Percentiles rank a stretch among this genome's conserved stretches.
Evolutionary conservation across 768 basidiomycete species (phyloP).

Genomic region (Hortiboletus flavorubellus): DNA sequence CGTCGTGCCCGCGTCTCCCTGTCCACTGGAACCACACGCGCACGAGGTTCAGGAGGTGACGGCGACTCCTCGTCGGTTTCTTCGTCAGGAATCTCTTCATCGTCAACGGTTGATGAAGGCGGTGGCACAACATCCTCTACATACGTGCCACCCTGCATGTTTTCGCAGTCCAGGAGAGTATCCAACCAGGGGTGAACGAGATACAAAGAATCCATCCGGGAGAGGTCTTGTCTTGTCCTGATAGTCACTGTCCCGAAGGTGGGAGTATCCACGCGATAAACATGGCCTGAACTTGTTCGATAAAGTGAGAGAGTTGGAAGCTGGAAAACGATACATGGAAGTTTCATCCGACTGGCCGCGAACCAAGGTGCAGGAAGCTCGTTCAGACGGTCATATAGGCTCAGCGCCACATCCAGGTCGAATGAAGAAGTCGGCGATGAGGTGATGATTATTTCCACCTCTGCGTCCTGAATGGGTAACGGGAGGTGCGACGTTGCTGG

Average conservation of each 20-base stretch:
- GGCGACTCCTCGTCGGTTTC: not conserved
- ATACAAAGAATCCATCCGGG: not conserved
- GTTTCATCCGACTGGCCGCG: not conserved
- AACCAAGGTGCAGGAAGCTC: not conserved
- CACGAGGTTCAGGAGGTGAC: not conserved
- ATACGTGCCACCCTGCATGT: not conserved
- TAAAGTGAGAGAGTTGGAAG: not conserved
- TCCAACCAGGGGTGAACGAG: conserved; percentile 7
- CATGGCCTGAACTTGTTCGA: not conserved
- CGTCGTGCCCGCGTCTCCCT: not conserved
- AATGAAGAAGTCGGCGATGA: not conserved
- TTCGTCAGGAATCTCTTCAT: not conserved
- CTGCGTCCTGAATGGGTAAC: not conserved
- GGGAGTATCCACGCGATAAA: not conserved
- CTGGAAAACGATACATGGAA: conserved; percentile 1
- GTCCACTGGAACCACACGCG: not conserved
- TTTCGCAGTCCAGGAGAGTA: not conserved
- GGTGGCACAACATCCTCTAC: not conserved
- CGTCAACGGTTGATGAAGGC: not conserved
- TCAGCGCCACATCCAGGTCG: not conserved
- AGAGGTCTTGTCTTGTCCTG: not conserved
- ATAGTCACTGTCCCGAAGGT: not conserved
- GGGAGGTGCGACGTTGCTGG: not conserved
- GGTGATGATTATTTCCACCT: not conserved
- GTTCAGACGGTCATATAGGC: not conserved